Evolutionary conservation across 352 stramenopile genomes (phyloP), one percentile per base, ranked within the genome.

Genomic region (Pythium rhizo-oryzae): DNA sequence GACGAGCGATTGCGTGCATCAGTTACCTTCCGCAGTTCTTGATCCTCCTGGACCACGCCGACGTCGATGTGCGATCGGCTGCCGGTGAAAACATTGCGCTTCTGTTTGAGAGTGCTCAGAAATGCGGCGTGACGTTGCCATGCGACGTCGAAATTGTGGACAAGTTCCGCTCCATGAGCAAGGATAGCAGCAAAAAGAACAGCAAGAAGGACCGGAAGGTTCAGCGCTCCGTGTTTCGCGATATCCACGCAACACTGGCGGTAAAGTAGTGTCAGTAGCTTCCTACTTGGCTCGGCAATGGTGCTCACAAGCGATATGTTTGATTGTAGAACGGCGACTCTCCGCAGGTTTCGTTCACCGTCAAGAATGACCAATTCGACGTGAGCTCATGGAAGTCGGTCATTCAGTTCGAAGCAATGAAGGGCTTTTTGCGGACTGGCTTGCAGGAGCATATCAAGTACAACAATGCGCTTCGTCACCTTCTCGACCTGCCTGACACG

Each of bases 141-240:
- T 88, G 79, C 62, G 79, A 88, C 35, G 82, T 80, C 9, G 81
- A 92, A 39, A 85, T 94, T 30, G n/a, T 94, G 18, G 78, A 85
- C 41, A 85, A 83, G 19, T 88, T 93, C 37, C 77, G 77, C 18
- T 70, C 78, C 37, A 88, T 96, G 85, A 95, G 87, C 82, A 95
- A 95, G 65, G 84, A 94, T 49, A 94, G 66, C 75, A 95, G 83
- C 77, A 96, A 96, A 76, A 95, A 93, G 68, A 94, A 87, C 71
- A 94, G 84, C 76, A 96, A 96, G 67, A 94, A 94, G 54, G 89
- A 96, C 49, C 87, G 89, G 28, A 96, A 96, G 61, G 84, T 84
- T 2, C 89, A 96, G 69, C 84, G 85, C 28, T 77, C 87, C 46
- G 85, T 94, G 15, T 96, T 96, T 53, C 84, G 89, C 23, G 87